Conservation (phyloP, 2,329 filamentous ascomycete species). For the Beauveria sp. region DNA sequence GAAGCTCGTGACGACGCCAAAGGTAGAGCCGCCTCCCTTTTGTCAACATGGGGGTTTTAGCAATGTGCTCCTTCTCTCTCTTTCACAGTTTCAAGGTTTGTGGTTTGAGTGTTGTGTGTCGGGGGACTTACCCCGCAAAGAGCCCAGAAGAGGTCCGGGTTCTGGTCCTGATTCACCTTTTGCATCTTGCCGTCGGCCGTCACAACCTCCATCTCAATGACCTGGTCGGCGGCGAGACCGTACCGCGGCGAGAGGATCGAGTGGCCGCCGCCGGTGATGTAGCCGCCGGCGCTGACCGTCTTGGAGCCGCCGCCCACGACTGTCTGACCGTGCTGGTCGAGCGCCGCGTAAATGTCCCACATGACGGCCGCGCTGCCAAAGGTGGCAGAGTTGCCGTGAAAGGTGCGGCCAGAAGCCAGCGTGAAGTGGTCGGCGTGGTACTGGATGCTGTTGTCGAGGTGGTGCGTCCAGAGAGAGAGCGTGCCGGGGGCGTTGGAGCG, state of each 20-base stretch:
- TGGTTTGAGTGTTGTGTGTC: too few relatives aligned
- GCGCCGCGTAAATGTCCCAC: conserved; percentile 37
- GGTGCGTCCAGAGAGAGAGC: conserved; percentile 46
- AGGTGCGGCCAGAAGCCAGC: conserved; percentile 33
- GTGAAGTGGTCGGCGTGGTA: conserved; percentile 33
- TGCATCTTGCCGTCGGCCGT: conserved; percentile 42
- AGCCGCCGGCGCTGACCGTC: conserved; percentile 54
- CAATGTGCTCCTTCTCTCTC: too few relatives aligned
- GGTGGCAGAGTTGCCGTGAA: conserved; percentile 42
- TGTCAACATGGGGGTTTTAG: too few relatives aligned
- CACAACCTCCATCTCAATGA: conserved; percentile 51
- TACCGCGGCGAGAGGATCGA: conserved; percentile 42
- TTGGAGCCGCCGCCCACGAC: conserved; percentile 48
- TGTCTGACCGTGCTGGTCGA: conserved; percentile 36
- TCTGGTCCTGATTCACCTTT: conserved; percentile 42
- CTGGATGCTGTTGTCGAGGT: conserved; percentile 30
- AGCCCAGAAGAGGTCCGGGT: conserved; percentile 57
- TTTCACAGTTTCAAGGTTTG: too few relatives aligned
- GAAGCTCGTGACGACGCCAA: conserved; percentile 50
- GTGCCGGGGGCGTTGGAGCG: conserved; percentile 41
- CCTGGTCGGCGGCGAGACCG: conserved; percentile 56
- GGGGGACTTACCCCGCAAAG: conserved; percentile 42
- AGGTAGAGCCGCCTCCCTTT: conserved; percentile 50
- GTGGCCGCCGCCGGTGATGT: conserved; percentile 55
- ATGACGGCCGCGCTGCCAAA: conserved; percentile 46